Base-by-base conservation (phyloP, 2,329 filamentous ascomycete species). In the Epichloe brachyelytri region DNA sequence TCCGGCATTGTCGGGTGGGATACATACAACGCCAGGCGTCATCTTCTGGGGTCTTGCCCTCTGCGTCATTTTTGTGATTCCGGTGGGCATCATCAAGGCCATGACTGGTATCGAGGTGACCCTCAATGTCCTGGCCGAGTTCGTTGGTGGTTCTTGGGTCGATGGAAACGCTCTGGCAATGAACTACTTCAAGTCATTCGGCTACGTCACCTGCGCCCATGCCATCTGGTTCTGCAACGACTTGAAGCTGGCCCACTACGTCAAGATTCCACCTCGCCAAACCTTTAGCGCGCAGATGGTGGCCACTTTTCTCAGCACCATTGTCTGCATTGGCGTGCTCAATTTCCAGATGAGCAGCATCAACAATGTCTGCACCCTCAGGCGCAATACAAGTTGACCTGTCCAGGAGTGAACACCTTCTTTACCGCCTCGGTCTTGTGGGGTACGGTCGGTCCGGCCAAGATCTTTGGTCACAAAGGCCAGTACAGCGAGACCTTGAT, bases 231-330 rank as follows among this genome's bases (percentile, higher is more conserved):
- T 77, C 59, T 70, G 66, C 52, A 71, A 70, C 55, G 72, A 72
- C 55, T 60, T 73, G 37, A 75, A 75, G 60, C 69, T 75, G 14
- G 72, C 71, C 8, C 72, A 75, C 55, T 80, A 80, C 62, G 71
- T 78, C 65, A 80, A 80, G 66, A 79, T 82, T 17, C 78, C 79
- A 5, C 79, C 79, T 0, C 72, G 75, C 11, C 72, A 79, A 33
- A 77, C 78, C 3, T 83, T 82, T 56, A 64, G 69, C 20, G 78
- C 77, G 1, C 79, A 82, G 62, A 76, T 82, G 59, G 65, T 76
- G 10, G 77, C 78, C 36, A 82, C 76, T 2, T 65, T 80, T 19
- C 63, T 78, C 19, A 75, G 73, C 46, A 76, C 72, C 1, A 66
- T 78, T 44, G 70, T 77, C 41, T 74, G 71, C 54, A 70, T 72